Conservation (phyloP, 352 stramenopile genomes). For the Phytophthora crassamura region DNA sequence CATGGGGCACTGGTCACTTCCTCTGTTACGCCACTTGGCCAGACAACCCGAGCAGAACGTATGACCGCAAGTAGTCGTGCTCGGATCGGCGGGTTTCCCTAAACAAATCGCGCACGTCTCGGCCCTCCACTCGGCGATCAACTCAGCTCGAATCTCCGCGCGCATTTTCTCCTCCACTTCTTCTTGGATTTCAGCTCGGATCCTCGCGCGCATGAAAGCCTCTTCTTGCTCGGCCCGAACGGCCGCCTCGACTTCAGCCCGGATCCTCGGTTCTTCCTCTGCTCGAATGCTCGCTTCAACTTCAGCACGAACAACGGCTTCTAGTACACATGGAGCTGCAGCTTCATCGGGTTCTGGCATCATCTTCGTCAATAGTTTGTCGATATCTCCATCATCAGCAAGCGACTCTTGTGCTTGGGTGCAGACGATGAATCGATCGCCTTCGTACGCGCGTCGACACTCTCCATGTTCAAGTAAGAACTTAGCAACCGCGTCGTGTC, state of each 20-base stretch:
- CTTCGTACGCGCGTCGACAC: constrained; percentile 7
- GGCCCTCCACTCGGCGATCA: constrained; percentile 14
- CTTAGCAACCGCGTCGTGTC: neutral
- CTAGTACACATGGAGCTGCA: neutral
- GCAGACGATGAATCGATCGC: constrained; percentile 3
- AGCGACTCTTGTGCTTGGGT: neutral
- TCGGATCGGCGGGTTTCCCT: neutral
- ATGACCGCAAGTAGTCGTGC: constrained; percentile 16
- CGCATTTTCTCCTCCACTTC: constrained; percentile 30
- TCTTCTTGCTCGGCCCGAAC: constrained; percentile 25
- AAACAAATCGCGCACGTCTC: constrained; percentile 27
- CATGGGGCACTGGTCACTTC: constrained; percentile 17
- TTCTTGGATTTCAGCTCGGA: constrained; percentile 23
- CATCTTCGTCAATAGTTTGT: neutral
- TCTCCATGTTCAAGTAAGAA: constrained; percentile 19
- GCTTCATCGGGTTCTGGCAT: neutral
- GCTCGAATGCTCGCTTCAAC: constrained; percentile 21
- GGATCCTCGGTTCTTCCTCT: constrained; percentile 20
- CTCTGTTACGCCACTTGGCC: constrained; percentile 11
- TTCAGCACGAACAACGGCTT: constrained; percentile 14
- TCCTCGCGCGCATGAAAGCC: constrained; percentile 8
- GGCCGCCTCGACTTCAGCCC: constrained; percentile 16
- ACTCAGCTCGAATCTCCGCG: constrained; percentile 17
- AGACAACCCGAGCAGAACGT: constrained; percentile 21
- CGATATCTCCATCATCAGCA: neutral